phyloP scores from a whole-genome alignment of 1,284 basidiomycete species.

The Ganoderma leucocontextum region DNA sequence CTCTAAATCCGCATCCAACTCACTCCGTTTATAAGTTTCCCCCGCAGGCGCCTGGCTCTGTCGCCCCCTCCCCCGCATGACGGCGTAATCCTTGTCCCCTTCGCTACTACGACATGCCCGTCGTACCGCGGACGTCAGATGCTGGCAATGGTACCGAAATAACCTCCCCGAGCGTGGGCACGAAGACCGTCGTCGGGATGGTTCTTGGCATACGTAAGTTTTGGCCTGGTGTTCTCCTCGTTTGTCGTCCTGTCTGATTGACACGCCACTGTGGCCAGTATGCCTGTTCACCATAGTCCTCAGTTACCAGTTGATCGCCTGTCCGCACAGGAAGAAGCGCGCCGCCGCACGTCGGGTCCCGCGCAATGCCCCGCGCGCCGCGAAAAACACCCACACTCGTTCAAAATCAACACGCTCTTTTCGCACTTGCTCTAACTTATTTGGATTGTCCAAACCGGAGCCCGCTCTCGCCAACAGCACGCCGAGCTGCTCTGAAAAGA shows the following conservation, averaged over 20 bases:
- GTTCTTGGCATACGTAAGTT: constrained; percentile 40
- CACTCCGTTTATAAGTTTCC: constrained; percentile 4
- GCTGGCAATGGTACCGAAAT: constrained; percentile 18
- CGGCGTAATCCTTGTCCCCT: neutral
- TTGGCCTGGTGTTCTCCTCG: neutral
- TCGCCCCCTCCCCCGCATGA: constrained; percentile 13
- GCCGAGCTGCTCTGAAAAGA: constrained; percentile 12
- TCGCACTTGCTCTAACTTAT: constrained; percentile 3
- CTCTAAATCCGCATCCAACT: constrained; percentile 26
- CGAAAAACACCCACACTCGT: constrained; percentile 30
- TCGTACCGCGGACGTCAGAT: constrained; percentile 28
- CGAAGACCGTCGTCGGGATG: constrained; percentile 37
- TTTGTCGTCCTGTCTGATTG: neutral
- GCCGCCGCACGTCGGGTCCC: constrained; percentile 13
- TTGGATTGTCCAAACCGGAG: constrained; percentile 5
- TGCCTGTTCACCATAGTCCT: constrained; percentile 39
- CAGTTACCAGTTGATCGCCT: constrained; percentile 39
- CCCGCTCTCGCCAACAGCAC: neutral
- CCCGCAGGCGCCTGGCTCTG: neutral
- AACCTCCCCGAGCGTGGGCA: constrained; percentile 31
- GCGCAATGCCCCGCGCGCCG: constrained; percentile 14
- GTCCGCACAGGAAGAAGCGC: constrained; percentile 29
- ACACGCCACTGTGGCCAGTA: constrained; percentile 22
- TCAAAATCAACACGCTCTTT: constrained; percentile 23
- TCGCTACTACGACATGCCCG: constrained; percentile 21